Base-by-base conservation (phyloP, 306 rosid genomes). In the Senna tora region DNA sequence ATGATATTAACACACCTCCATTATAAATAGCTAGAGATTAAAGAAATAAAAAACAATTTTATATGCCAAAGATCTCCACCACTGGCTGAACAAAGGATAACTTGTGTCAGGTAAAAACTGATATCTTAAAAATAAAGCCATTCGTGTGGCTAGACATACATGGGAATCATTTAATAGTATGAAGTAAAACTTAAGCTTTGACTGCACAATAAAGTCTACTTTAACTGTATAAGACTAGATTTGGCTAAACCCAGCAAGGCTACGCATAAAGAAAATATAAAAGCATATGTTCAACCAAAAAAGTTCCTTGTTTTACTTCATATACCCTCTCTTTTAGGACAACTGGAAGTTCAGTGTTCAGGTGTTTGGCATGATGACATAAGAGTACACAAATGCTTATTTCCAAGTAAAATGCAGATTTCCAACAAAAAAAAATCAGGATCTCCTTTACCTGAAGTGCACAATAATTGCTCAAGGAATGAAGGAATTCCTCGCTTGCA, bases 401-500 rank as follows among this genome's bases (percentile, higher is more conserved):
- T 56, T 63, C 36, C 64, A 43, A 42, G 60, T 3, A 51, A 55
- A 72, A 45, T 72, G 34, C 65, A 28, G 46, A 49, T 68, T 16
- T 45, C 34, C 14, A 72, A 34, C 12, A 52, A 28, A 42, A 42
- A 42, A 13, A 64, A 47, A 36, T 42, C 16, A 54, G 51, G 58
- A 81, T 71, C 70, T 21, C n/a, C 49, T 69, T 69, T 75, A 94
- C 99, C 97, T 94, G 99, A 83, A 94, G 99, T 28, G 97, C 96
- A 74, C 99, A 94, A 77, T 94, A 94, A 86, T 94, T 94, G 81
- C 99, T 94, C 81, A 94, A 76, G 2, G 96, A 82, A 71, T 85
- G 72, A 65, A 94, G 90, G 80, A 94, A 94, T 69, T 94, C 99
- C 84, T 94, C 99, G 4, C 99, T 94, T 13, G 99, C 97, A 83